Percentiles rank a stretch among this genome's conserved stretches.
Evolutionary conservation across 371 early-diverging fungal genomes (phyloP).

Genomic region (Circinella minor): DNA sequence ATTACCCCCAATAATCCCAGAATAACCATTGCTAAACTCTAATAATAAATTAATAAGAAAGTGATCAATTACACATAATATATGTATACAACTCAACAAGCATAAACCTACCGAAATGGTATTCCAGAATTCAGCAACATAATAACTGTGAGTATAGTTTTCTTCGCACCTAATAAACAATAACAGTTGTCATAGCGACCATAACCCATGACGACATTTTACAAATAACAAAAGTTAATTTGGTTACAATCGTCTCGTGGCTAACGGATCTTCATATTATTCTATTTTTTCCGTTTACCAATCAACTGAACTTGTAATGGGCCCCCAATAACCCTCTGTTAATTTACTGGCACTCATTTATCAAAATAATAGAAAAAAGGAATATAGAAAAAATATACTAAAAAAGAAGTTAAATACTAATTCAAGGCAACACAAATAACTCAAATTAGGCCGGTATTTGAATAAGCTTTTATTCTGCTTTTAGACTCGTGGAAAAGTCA

Average conservation of each 20-base stretch:
- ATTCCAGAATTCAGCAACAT: slow-evolving; percentile 50
- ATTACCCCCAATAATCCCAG: slow-evolving; percentile 37
- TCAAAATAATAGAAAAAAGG: slow-evolving; percentile 1
- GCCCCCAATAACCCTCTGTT: slow-evolving; percentile 40
- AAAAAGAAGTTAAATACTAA: not conserved
- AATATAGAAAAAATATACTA: not conserved
- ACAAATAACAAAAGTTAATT: no score
- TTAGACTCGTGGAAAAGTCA: not conserved
- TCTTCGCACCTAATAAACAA: slow-evolving; percentile 35
- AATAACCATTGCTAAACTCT: slow-evolving; percentile 50
- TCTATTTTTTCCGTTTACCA: slow-evolving; percentile 30
- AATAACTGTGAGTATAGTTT: slow-evolving; percentile 34
- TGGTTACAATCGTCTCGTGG: no score
- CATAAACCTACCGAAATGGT: slow-evolving; percentile 37
- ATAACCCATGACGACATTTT: no score
- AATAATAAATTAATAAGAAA: not conserved
- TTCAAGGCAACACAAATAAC: no score
- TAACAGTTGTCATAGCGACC: not conserved
- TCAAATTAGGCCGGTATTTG: not conserved
- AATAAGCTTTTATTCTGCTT: slow-evolving; percentile 7
- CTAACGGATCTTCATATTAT: no score
- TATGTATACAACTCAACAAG: not conserved
- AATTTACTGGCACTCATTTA: not conserved
- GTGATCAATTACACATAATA: no score
- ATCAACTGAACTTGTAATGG: slow-evolving; percentile 47